Base-by-base conservation (phyloP, 2,329 filamentous ascomycete genomes). In the Paecilomyces variotii region DNA sequence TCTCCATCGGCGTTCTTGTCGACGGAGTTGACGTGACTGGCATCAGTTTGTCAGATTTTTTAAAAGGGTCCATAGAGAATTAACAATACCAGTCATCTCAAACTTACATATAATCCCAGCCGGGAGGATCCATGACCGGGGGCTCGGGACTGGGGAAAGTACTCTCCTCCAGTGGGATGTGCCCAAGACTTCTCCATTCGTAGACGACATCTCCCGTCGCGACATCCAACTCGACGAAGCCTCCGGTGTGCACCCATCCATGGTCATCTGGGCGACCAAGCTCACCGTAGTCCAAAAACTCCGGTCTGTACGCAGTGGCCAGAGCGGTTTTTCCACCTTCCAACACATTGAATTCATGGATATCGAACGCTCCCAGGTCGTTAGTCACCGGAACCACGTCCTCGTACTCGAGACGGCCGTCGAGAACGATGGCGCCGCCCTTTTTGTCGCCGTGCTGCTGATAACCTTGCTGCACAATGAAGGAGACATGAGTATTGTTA, bases 341-440 rank as follows among this genome's bases (percentile, higher is more conserved):
- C 51, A 68, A 62, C 4, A 76, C 56, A 6, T 71, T 71, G 61
- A 74, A 74, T 53, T 76, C 74, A 59, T 76, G 74, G 54, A 74
- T 74, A 51, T 76, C 70, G 55, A 75, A 70, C 2, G 51, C 52
- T 9, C 64, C 65, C 4, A 68, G 60, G 24, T 68, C 65, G 3
- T 59, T 53, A 14, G 63, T 62, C 24, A 69, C 57, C 28, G 68
- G 65, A 14, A 80, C 66, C 32, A 74, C 74, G 59, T 73, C 70
- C 34, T 76, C 71, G n/a, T 78, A 68, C 39, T 75, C 64, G 60
- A 80, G 81, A 54, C 74, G 69, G 53, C 75, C 71, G 59, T 79
- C 72, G 72, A 81, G 70, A 56, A 81, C 78, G 34, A 80, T 67
- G 49, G 77, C 78, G 63, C 76, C 75, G 5, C 79, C 79, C 57